A percentile compares a stretch with the other conserved stretches of the same genome.
phyloP scores from a whole-genome alignment of 257 asterid genomes.

The Gentiana macrophylla region DNA sequence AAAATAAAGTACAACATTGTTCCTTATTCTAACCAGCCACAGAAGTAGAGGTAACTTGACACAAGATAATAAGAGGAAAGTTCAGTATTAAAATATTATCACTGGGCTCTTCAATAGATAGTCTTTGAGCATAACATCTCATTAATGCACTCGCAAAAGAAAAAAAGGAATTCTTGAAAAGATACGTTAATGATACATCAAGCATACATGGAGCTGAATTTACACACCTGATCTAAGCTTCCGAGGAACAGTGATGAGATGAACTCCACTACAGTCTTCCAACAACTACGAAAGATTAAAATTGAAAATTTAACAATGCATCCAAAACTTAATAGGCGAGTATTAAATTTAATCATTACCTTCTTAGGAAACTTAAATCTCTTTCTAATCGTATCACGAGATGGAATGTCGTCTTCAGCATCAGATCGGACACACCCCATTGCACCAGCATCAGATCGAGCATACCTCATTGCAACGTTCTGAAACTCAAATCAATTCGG shows the following conservation, averaged over 20 bases:
- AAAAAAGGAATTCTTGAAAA: background rate
- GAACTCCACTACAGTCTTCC: slow-evolving; percentile 36
- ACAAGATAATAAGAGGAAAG: slow-evolving; percentile 4
- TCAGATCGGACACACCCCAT: slow-evolving; percentile 49
- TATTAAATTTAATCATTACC: slow-evolving; percentile 23
- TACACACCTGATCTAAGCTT: slow-evolving; percentile 66
- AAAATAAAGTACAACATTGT: slow-evolving; percentile 7
- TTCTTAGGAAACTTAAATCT: slow-evolving; percentile 30
- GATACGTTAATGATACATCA: background rate
- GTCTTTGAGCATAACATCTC: too few species aligned
- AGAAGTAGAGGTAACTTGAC: slow-evolving; percentile 6
- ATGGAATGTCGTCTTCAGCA: slow-evolving; percentile 42
- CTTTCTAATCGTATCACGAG: slow-evolving; percentile 14
- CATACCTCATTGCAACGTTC: slow-evolving; percentile 38
- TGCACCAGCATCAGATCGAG: slow-evolving; percentile 29
- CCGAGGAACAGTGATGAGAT: slow-evolving; percentile 58
- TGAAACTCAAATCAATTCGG: slow-evolving; percentile 5
- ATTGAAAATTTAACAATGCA: background rate
- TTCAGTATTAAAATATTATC: slow-evolving; percentile 4
- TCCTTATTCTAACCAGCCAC: slow-evolving; percentile 9
- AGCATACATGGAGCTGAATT: slow-evolving; percentile 3
- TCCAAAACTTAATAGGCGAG: background rate
- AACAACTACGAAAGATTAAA: slow-evolving; percentile 37
- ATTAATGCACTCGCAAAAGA: too few species aligned
- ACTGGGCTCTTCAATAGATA: slow-evolving; percentile 4